phyloP scores from a whole-genome alignment of 352 stramenopile genomes.

The Pythium periplocum region DNA sequence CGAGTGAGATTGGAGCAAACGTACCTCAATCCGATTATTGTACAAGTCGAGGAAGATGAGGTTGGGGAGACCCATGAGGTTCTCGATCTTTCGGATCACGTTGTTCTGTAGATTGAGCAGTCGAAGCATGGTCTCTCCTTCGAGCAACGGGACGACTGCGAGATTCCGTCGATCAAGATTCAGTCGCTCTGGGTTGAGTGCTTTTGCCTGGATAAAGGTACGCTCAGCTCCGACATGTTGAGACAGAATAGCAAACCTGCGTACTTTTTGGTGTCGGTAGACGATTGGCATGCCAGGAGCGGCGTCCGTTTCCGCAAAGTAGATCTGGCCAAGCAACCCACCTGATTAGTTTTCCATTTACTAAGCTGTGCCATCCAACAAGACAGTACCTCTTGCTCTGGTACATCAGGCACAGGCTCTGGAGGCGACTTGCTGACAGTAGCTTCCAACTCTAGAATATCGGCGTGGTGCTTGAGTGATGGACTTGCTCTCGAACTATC shows the following conservation, averaged over 20 bases:
- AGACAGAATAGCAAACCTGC: no score
- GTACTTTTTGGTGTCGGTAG: slow-evolving; percentile 65
- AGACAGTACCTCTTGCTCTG: slow-evolving; percentile 37
- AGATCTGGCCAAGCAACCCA: slow-evolving; percentile 29
- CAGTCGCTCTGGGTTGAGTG: slow-evolving; percentile 73
- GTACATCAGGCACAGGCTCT: slow-evolving; percentile 14
- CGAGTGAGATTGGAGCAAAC: neutral
- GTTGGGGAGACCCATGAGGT: slow-evolving; percentile 80
- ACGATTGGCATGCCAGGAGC: slow-evolving; percentile 66
- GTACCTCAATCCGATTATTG: slow-evolving; percentile 88
- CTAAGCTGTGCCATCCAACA: neutral
- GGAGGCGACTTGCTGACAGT: slow-evolving; percentile 2
- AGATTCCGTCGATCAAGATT: slow-evolving; percentile 88
- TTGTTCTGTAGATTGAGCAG: slow-evolving; percentile 93
- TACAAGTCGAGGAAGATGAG: slow-evolving; percentile 92
- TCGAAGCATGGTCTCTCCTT: slow-evolving; percentile 85
- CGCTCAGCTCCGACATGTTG: neutral
- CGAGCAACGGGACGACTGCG: slow-evolving; percentile 71
- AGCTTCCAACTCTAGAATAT: no score
- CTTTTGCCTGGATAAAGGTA: slow-evolving; percentile 33
- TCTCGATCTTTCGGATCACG: slow-evolving; percentile 76
- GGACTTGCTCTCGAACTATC: neutral
- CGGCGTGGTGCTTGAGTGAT: neutral
- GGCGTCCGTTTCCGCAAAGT: slow-evolving; percentile 67
- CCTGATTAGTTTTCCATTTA: no score